Conservation (phyloP, 1,139 yeast species). For the Suhomyces atakaporum region DNA sequence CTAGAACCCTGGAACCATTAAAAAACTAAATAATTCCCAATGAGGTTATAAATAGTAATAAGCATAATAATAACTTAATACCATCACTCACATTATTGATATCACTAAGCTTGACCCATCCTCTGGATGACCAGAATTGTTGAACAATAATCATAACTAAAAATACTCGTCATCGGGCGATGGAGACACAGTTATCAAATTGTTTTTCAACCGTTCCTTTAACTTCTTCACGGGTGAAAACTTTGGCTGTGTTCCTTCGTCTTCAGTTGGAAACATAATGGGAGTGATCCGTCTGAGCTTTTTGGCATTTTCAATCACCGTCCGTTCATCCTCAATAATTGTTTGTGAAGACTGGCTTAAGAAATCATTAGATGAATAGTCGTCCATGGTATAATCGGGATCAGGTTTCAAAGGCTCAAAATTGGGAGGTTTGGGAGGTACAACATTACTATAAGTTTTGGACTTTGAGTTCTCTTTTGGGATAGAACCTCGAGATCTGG, state of each 20-base stretch:
- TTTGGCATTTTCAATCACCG: slow-evolving; percentile 41
- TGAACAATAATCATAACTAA: background rate
- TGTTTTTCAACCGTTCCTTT: slow-evolving; percentile 24
- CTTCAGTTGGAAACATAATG: slow-evolving; percentile 39
- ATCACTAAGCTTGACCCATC: no score
- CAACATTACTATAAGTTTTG: slow-evolving; percentile 7
- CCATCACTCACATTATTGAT: no score
- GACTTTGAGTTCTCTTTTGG: background rate
- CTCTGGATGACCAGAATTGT: no score
- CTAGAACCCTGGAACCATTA: no score
- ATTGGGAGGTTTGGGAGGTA: slow-evolving; percentile 39
- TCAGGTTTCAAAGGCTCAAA: slow-evolving; percentile 18
- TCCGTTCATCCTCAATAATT: slow-evolving; percentile 19
- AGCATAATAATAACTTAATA: no score
- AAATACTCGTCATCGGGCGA: slow-evolving; percentile 9
- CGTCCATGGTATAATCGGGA: background rate
- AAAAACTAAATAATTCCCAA: no score
- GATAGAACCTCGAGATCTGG: background rate
- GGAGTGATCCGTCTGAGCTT: slow-evolving; percentile 40
- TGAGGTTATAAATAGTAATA: no score
- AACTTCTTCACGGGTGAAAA: slow-evolving; percentile 37
- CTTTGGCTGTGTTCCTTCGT: slow-evolving; percentile 28
- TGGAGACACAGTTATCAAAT: slow-evolving; percentile 11
- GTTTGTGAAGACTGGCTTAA: slow-evolving; percentile 9
- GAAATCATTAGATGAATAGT: slow-evolving; percentile 1